Evolutionary conservation across 164 flowering plant genomes (phyloP).

Genomic region (Magnolia sinica): DNA sequence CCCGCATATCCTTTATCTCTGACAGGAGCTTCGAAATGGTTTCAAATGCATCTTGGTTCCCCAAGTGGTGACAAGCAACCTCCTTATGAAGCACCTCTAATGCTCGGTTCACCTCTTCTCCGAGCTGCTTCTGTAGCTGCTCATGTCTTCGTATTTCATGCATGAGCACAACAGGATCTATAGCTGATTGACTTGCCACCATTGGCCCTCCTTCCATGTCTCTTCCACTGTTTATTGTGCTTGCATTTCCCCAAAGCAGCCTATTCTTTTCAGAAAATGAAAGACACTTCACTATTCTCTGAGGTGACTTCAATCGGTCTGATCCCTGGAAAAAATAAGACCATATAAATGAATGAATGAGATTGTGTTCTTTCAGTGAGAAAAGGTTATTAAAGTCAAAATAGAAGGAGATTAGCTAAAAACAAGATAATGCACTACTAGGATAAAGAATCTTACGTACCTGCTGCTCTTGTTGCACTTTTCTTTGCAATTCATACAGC

Average conservation of each 20-base stretch:
- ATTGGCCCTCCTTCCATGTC: slow-evolving; percentile 52
- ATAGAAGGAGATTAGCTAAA: neutral
- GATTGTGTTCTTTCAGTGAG: neutral
- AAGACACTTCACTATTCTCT: slow-evolving; percentile 68
- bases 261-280: slow-evolving; percentile 64
- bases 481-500: slow-evolving; percentile 61
- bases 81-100: slow-evolving; percentile 93
- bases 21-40: slow-evolving; percentile 92
- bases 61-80: slow-evolving; percentile 89
- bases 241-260: slow-evolving; percentile 11
- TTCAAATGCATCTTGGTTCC: slow-evolving; percentile 96
- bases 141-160: slow-evolving; percentile 95
- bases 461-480: slow-evolving; percentile 50
- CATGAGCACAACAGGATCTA: slow-evolving; percentile 87
- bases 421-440: neutral
- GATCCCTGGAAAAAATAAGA: slow-evolving; percentile 31
- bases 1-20: slow-evolving; percentile 83
- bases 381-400: neutral
- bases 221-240: slow-evolving; percentile 31
- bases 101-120: slow-evolving; percentile 94
- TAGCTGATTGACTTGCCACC: slow-evolving; percentile 82
- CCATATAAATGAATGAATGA: neutral
- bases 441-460: slow-evolving; percentile 20
- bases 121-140: slow-evolving; percentile 93
- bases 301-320: slow-evolving; percentile 47